Percentiles rank a stretch among this genome's conserved stretches.
Evolutionary conservation across 345 rosid genomes (phyloP).

Genomic region (Balakata baccata): DNA sequence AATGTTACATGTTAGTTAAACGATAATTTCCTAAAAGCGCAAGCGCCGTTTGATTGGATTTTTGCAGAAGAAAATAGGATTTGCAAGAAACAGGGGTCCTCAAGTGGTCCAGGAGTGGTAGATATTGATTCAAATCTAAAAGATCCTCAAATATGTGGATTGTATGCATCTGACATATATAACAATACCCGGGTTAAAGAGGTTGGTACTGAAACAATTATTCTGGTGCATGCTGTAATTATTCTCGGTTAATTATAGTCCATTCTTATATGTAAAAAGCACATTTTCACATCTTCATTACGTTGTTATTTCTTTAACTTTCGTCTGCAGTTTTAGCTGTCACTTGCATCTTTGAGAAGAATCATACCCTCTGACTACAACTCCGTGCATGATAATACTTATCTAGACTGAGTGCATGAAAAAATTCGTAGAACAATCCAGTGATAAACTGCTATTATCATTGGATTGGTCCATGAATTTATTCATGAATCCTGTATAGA

Average conservation of each 20-base stretch:
- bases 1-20: neutral
- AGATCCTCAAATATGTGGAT: conserved; percentile 71
- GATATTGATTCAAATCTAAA: conserved; percentile 68
- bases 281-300: conserved; percentile 7
- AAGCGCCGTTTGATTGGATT: conserved; percentile 23
- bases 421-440: no score
- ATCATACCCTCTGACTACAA: neutral
- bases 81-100: conserved; percentile 30
- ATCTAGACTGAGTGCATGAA: no score
- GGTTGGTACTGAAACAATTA: conserved; percentile 44
- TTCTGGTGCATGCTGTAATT: neutral
- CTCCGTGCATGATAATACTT: neutral
- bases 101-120: conserved; percentile 35
- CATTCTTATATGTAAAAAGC: conserved; percentile 1
- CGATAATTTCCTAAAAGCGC: neutral
- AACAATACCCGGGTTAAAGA: conserved; percentile 55
- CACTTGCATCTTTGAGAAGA: neutral
- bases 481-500: no score
- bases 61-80: conserved; percentile 47
- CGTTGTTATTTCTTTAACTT: conserved; percentile 4
- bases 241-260: conserved; percentile 8
- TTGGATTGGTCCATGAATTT: no score
- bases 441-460: no score
- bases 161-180: conserved; percentile 74
- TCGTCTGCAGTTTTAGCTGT: neutral